Evolutionary conservation across 2,329 filamentous ascomycete genomes (phyloP).

Genomic region (Trichoderma lentiforme): DNA sequence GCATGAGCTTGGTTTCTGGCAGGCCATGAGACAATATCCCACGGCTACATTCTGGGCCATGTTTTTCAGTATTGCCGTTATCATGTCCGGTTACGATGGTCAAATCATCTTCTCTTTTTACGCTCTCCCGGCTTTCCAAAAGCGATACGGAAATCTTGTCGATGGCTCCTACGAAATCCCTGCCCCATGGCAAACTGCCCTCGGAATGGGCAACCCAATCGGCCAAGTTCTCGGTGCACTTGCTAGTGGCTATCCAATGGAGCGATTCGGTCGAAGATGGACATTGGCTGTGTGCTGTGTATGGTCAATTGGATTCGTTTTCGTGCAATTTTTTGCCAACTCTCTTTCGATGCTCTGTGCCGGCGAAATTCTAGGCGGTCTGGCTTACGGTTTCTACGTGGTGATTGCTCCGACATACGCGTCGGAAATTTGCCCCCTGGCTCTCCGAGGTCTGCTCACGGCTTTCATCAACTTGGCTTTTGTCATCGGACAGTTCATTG

Average conservation of each 20-base stretch:
- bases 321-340: constrained; percentile 61
- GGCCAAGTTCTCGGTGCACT: constrained; percentile 47
- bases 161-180: constrained; percentile 43
- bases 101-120: constrained; percentile 40
- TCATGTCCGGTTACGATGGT: constrained; percentile 35
- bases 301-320: constrained; percentile 52
- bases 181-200: constrained; percentile 47
- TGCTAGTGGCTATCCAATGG: constrained; percentile 29
- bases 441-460: constrained; percentile 55
- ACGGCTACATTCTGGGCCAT: constrained; percentile 31
- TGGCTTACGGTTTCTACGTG: constrained; percentile 60
- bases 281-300: constrained; percentile 44
- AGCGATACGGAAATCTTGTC: constrained; percentile 31
- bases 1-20: constrained; percentile 28
- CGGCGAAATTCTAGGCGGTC: constrained; percentile 58
- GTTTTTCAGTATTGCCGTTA: constrained; percentile 29
- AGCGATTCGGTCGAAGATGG: constrained; percentile 43
- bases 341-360: constrained; percentile 55
- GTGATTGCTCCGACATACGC: constrained; percentile 58
- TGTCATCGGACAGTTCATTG: constrained; percentile 59
- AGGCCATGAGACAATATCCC: constrained; percentile 39
- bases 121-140: constrained; percentile 32
- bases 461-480: constrained; percentile 61
- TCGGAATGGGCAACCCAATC: constrained; percentile 43
- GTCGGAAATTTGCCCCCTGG: constrained; percentile 58